Evolutionary conservation across 1,284 basidiomycete genomes (phyloP).

Genomic region (Fomes fomentarius): DNA sequence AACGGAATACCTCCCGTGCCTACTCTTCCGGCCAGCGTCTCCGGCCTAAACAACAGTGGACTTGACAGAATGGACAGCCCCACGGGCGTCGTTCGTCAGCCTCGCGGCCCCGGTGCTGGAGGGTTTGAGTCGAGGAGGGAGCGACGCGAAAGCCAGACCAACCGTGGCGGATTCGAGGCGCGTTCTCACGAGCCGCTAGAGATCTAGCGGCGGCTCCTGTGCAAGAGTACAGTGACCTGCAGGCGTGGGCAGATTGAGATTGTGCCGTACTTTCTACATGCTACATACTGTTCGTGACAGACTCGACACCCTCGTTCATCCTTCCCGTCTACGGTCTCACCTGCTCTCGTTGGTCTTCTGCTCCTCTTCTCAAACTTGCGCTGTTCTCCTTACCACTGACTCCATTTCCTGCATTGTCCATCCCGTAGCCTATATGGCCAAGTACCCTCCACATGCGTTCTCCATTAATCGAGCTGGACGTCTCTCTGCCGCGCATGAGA

Average conservation of each 20-base stretch:
- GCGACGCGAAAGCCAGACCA: constrained; percentile 58
- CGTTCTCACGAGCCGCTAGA: constrained; percentile 83
- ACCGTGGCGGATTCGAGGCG: constrained; percentile 68
- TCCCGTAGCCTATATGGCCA: constrained; percentile 9
- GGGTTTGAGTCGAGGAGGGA: constrained; percentile 73
- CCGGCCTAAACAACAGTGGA: constrained; percentile 44
- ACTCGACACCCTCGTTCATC: constrained; percentile 28
- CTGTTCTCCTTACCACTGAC: constrained; percentile 11
- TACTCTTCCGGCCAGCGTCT: constrained; percentile 63
- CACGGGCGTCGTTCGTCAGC: constrained; percentile 74
- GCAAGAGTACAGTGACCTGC: constrained; percentile 10
- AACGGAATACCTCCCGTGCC: constrained; percentile 76
- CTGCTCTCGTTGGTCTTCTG: constrained; percentile 12
- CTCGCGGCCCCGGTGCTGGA: constrained; percentile 72
- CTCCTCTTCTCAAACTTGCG: constrained; percentile 12
- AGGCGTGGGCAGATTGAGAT: constrained; percentile 18
- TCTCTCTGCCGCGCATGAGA: constrained; percentile 36
- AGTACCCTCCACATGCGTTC: constrained; percentile 16
- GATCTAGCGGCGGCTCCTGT: constrained; percentile 50
- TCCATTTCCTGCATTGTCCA: constrained; percentile 6
- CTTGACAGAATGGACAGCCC: constrained; percentile 46
- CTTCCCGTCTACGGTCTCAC: neutral
- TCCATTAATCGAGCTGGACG: constrained; percentile 18
- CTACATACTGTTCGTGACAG: constrained; percentile 24
- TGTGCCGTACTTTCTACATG: constrained; percentile 18